Base-by-base conservation (phyloP, 225 moss, liverwort and hornwort genomes). In the Pseudisothecium myosuroides region DNA sequence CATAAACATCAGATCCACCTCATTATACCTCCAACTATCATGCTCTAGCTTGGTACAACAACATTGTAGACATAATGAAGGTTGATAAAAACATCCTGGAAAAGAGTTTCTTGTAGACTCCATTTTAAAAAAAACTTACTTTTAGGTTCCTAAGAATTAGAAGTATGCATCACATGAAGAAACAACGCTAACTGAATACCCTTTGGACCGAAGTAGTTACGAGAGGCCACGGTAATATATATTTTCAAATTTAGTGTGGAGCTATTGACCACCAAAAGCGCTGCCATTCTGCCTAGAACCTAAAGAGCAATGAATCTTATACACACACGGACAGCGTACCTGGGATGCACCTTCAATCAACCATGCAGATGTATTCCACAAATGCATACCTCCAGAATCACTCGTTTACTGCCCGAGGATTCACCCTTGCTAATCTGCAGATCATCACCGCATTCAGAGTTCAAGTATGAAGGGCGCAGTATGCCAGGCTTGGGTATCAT, bases 371-470 rank as follows among this genome's bases (percentile, higher is more conserved):
- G 52, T 82, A 76, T 76, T 56, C 20, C 73, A 83, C 34, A 72
- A 69, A 80, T 66, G 50, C 91, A 81, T 88, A 93, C 95, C 92
- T 95, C 95, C 68, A 95, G 69, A 82, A 93, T 82, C 37, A 93
- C 93, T 56, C 92, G 90, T 49, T 80, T 92, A 50, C 86, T 49
- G 49, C 69, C 88, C 12, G 61, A 66, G 71, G 58, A 39, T 24
- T 90, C 88, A 83, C 88, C 68, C 83, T 88, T 90, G 80, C 62
- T 66, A 66, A 87, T 90, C 93, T 92, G 91, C 76, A 87, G 61
- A 83, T 49, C 83, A 74, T 74, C 91, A 91, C 85, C 73, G 52
- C 66, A 80, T 83, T 80, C 75, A 86, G 75, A 83, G 17, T 87
- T 82, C 50, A 54, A 88, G 28, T 49, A 50, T 76, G 65, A 72